phyloP scores from a whole-genome alignment of 768 basidiomycete species.

The Psilocybe cubensis region DNA sequence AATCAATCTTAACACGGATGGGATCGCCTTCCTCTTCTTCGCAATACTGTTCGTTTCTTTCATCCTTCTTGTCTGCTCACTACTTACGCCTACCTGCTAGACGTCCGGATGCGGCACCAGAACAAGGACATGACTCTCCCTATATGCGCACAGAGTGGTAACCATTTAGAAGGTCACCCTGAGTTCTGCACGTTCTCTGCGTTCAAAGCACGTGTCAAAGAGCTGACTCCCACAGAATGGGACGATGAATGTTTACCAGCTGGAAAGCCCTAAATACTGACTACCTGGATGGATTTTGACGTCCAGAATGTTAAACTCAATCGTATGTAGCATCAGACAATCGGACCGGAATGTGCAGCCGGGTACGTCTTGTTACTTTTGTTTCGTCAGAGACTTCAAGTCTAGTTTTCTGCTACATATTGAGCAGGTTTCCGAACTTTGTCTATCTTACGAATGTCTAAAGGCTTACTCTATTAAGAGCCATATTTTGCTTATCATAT shows the following conservation, averaged over 20 bases:
- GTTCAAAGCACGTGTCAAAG: conserved; percentile 62
- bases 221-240: conserved; percentile 71
- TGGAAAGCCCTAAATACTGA: conserved; percentile 7
- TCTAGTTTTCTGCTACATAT: too few species aligned
- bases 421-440: too few species aligned
- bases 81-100: conserved; percentile 32
- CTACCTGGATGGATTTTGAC: not conserved
- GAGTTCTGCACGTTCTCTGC: conserved; percentile 75
- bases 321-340: too few species aligned
- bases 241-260: conserved; percentile 57
- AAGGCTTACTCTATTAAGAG: too few species aligned
- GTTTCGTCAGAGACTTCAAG: too few species aligned
- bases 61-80: not conserved
- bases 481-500: too few species aligned
- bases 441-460: too few species aligned
- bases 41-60: conserved; percentile 31
- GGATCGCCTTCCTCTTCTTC: conserved; percentile 17
- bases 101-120: conserved; percentile 78
- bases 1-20: conserved; percentile 46
- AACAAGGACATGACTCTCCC: conserved; percentile 68
- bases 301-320: not conserved
- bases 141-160: conserved; percentile 63
- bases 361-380: too few species aligned
- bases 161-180: conserved; percentile 70
- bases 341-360: too few species aligned